Evolutionary conservation across 192 early-diverging fungal species (phyloP).

Genomic region (Coemansia sp.): DNA sequence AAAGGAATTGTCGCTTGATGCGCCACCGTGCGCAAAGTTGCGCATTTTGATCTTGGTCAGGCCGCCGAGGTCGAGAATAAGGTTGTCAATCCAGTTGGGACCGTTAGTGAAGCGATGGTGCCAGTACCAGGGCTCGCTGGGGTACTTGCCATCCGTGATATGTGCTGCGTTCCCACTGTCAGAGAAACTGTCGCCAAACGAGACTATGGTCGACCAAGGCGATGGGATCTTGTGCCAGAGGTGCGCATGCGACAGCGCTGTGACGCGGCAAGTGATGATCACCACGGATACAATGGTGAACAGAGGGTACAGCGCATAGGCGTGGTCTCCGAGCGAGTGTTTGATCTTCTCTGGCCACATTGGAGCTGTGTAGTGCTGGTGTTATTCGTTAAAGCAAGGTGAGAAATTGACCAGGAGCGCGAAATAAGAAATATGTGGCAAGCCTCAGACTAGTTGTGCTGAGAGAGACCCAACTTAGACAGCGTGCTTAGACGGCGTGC

Average conservation of each 20-base stretch:
- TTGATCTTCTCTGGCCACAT: slow-evolving; percentile 49
- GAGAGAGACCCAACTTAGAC: background rate
- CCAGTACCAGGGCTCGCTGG: slow-evolving; percentile 52
- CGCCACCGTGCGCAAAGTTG: slow-evolving; percentile 56
- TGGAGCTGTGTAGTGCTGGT: background rate
- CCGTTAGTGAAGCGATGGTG: slow-evolving; percentile 56
- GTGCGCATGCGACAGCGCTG: slow-evolving; percentile 21
- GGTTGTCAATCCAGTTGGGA: slow-evolving; percentile 57
- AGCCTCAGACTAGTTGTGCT: background rate
- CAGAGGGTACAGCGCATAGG: slow-evolving; percentile 47
- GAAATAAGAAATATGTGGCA: background rate
- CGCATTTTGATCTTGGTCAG: slow-evolving; percentile 51
- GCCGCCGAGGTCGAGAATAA: slow-evolving; percentile 51
- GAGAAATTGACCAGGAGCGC: background rate
- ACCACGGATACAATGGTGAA: slow-evolving; percentile 41
- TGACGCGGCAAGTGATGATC: slow-evolving; percentile 46
- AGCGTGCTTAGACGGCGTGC: background rate
- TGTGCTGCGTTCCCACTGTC: slow-evolving; percentile 54
- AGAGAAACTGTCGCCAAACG: slow-evolving; percentile 53
- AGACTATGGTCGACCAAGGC: slow-evolving; percentile 49
- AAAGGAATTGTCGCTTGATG: slow-evolving; percentile 41
- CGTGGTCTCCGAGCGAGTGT: slow-evolving; percentile 38
- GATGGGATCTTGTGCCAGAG: slow-evolving; percentile 35
- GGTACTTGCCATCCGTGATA: slow-evolving; percentile 53
- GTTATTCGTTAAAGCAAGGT: background rate